Percentiles rank a stretch among this genome's conserved stretches.
phyloP scores from a whole-genome alignment of 768 basidiomycete genomes.

The Termitomyces heimii region DNA sequence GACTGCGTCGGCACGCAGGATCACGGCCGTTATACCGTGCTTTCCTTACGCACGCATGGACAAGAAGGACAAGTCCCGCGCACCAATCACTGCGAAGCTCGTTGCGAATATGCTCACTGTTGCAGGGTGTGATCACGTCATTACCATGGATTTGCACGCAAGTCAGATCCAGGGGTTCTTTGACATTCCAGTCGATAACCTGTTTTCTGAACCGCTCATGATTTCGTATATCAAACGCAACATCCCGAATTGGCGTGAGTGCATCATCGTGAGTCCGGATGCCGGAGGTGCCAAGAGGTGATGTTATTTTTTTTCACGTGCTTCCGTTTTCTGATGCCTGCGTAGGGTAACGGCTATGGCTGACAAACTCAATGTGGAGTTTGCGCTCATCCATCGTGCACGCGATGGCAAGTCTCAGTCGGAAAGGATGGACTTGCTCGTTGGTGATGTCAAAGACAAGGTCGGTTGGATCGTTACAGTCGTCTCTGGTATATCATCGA shows the following conservation, averaged over 20 bases:
- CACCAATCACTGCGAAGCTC: constrained; percentile 97
- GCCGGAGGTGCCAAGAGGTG: constrained; percentile 98
- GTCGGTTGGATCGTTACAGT: constrained; percentile 28
- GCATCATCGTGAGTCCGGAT: constrained; percentile 93
- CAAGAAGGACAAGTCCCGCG: constrained; percentile 95
- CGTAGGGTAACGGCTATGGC: constrained; percentile 84
- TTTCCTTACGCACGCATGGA: constrained; percentile 97
- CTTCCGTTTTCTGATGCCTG: constrained; percentile 1
- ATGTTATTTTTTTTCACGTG: constrained; percentile 23
- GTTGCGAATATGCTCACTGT: constrained; percentile 98
- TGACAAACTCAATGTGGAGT: constrained; percentile 92
- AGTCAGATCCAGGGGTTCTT: constrained; percentile 99
- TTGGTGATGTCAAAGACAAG: constrained; percentile 92
- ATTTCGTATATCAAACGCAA: constrained; percentile 85
- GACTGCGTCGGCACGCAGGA: constrained; percentile 89
- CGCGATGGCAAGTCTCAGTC: constrained; percentile 64
- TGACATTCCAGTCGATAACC: constrained; percentile 96
- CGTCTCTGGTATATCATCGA: neutral
- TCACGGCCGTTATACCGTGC: constrained; percentile 97
- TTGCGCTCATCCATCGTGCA: constrained; percentile 92
- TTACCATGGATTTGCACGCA: constrained; percentile 98
- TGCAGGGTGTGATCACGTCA: constrained; percentile 97
- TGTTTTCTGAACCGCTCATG: constrained; percentile 96
- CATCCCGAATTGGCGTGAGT: constrained; percentile 81
- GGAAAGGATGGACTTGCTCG: constrained; percentile 87